Evolutionary conservation across 192 early-diverging fungal species (phyloP).

Genomic region (Globomyces pollinis-pini): DNA sequence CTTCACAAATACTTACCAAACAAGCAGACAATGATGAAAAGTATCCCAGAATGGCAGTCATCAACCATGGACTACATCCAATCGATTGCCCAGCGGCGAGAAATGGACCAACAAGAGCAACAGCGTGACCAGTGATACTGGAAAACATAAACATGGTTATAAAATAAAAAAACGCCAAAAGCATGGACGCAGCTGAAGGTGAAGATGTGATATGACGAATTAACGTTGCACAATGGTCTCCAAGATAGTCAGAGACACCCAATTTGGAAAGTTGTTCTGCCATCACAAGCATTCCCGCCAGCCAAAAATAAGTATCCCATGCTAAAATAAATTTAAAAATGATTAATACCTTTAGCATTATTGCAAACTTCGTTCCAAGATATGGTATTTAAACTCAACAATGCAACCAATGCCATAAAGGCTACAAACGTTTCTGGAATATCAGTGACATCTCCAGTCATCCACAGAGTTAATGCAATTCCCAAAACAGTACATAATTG

Average conservation of each 20-base stretch:
- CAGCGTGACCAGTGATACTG: slow-evolving; percentile 62
- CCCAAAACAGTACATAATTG: slow-evolving; percentile 44
- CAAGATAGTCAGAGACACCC: slow-evolving; percentile 61
- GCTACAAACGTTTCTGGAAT: slow-evolving; percentile 65
- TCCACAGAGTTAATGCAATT: slow-evolving; percentile 53
- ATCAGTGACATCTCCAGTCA: slow-evolving; percentile 47
- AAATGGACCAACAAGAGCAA: slow-evolving; percentile 62
- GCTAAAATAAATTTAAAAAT: slow-evolving; percentile 11
- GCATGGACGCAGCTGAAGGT: slow-evolving; percentile 31
- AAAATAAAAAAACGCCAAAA: slow-evolving; percentile 53
- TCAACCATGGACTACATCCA: slow-evolving; percentile 44
- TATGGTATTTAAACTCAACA: slow-evolving; percentile 53
- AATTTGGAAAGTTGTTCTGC: slow-evolving; percentile 64
- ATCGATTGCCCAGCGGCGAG: slow-evolving; percentile 62
- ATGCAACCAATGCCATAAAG: slow-evolving; percentile 45
- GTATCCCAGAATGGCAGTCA: slow-evolving; percentile 51
- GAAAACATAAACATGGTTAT: slow-evolving; percentile 70
- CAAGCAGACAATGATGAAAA: slow-evolving; percentile 59
- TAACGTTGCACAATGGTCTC: slow-evolving; percentile 31
- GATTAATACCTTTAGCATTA: slow-evolving; percentile 57
- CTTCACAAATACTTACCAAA: too few species aligned
- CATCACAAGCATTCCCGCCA: slow-evolving; percentile 69
- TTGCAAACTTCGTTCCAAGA: slow-evolving; percentile 58
- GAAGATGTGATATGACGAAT: slow-evolving; percentile 27
- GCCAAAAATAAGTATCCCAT: slow-evolving; percentile 80